phyloP scores from a whole-genome alignment of 2,329 filamentous ascomycete genomes.

The Ophiocordyceps camponoti-rufipedis region DNA sequence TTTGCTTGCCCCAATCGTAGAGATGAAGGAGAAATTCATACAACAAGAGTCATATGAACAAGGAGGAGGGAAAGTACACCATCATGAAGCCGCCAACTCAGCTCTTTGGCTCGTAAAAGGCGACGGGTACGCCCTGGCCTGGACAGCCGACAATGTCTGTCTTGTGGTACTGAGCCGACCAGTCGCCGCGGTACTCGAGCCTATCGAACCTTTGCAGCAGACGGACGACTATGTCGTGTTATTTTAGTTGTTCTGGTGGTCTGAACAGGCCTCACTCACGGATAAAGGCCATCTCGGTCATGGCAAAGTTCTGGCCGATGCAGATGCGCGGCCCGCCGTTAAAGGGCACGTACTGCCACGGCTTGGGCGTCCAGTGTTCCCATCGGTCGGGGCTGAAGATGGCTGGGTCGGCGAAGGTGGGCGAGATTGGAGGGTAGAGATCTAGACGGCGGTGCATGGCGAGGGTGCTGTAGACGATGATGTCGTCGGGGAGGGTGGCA shows the following conservation, averaged over 20 bases:
- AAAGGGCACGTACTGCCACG: slow-evolving; percentile 59
- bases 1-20: no score
- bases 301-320: slow-evolving; percentile 64
- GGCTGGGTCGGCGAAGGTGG: slow-evolving; percentile 24
- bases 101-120: slow-evolving; percentile 14
- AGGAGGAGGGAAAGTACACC: no score
- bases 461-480: slow-evolving; percentile 48
- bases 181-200: slow-evolving; percentile 29
- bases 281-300: slow-evolving; percentile 44
- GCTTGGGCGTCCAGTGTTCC: slow-evolving; percentile 41
- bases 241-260: neutral
- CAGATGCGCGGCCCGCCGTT: slow-evolving; percentile 59
- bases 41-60: no score
- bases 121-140: slow-evolving; percentile 22
- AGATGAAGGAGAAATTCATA: no score
- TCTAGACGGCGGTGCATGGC: slow-evolving; percentile 54
- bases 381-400: slow-evolving; percentile 51
- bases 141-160: slow-evolving; percentile 25
- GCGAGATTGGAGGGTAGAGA: slow-evolving; percentile 34
- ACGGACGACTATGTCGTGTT: slow-evolving; percentile 17
- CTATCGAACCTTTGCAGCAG: slow-evolving; percentile 41
- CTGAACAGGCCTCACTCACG: slow-evolving; percentile 2
- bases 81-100: neutral
- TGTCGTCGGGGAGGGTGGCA: slow-evolving; percentile 42
- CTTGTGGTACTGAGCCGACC: slow-evolving; percentile 23